phyloP scores from a whole-genome alignment of 192 early-diverging fungal species.

The Glomus cerebriforme region DNA sequence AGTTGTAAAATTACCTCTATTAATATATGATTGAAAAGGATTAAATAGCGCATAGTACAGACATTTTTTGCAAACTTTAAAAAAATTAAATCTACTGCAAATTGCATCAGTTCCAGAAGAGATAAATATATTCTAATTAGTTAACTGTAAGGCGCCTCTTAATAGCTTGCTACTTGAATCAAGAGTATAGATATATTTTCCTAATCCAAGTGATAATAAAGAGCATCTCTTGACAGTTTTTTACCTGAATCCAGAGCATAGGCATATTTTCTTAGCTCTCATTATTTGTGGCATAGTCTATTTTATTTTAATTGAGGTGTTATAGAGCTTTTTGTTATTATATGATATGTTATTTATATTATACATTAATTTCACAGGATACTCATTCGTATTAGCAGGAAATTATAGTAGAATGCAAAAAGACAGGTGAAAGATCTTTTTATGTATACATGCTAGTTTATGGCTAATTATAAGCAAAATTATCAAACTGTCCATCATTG shows the following conservation, averaged over 20 bases:
- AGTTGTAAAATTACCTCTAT: neutral
- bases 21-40: neutral
- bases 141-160: neutral
- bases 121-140: constrained; percentile 4
- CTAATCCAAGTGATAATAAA: constrained; percentile 22
- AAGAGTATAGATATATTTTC: constrained; percentile 22
- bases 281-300: constrained; percentile 20
- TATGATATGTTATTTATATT: neutral
- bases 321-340: neutral
- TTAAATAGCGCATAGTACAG: neutral
- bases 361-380: constrained; percentile 2
- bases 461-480: neutral
- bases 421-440: constrained; percentile 12
- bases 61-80: neutral
- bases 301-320: neutral
- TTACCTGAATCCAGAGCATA: constrained; percentile 27
- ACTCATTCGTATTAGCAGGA: constrained; percentile 9
- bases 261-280: constrained; percentile 7
- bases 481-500: neutral
- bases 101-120: neutral
- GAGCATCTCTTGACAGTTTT: constrained; percentile 14
- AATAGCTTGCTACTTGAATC: constrained; percentile 17
- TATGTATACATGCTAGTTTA: neutral
- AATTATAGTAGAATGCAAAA: constrained; percentile 19
- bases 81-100: neutral